phyloP scores from a whole-genome alignment of 176 grass and related monocot genomes.

The Juncus effusus region DNA sequence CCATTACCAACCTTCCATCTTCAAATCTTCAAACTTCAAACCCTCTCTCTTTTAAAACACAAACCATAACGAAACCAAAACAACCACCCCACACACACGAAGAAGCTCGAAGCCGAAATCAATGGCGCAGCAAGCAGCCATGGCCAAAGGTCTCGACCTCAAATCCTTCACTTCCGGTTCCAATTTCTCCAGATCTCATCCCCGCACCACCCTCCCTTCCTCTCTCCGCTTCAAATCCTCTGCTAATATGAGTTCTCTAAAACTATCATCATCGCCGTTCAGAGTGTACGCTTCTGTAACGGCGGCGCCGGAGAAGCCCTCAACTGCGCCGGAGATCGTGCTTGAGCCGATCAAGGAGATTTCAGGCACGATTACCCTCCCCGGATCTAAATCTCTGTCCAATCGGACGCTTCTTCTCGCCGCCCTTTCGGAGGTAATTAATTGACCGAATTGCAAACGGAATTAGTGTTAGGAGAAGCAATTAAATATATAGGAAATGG shows the following conservation, averaged over 20 bases:
- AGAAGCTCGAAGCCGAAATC: neutral
- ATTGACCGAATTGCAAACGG: neutral
- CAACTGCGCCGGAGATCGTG: constrained; percentile 62
- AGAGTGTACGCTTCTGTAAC: constrained; percentile 30
- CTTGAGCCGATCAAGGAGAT: constrained; percentile 94
- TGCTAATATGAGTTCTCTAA: neutral
- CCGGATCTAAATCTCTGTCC: constrained; percentile 93
- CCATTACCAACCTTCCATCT: constrained; percentile 13
- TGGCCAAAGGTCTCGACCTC: constrained; percentile 32
- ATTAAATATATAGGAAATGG: neutral
- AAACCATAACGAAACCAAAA: constrained; percentile 17
- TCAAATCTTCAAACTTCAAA: no score
- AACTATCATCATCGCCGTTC: neutral
- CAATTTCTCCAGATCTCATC: constrained; percentile 10
- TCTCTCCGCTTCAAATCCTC: constrained; percentile 19
- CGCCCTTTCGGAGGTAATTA: constrained; percentile 75
- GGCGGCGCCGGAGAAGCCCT: constrained; percentile 43
- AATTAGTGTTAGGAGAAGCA: neutral
- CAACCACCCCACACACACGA: neutral
- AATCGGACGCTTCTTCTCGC: constrained; percentile 96
- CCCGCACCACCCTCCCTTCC: constrained; percentile 3
- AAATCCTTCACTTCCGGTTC: constrained; percentile 16
- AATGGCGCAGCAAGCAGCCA: constrained; percentile 38
- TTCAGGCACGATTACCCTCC: constrained; percentile 77
- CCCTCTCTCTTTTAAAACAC: neutral